Conservation (phyloP, 768 basidiomycete genomes). For the Lactarius tabidus region DNA sequence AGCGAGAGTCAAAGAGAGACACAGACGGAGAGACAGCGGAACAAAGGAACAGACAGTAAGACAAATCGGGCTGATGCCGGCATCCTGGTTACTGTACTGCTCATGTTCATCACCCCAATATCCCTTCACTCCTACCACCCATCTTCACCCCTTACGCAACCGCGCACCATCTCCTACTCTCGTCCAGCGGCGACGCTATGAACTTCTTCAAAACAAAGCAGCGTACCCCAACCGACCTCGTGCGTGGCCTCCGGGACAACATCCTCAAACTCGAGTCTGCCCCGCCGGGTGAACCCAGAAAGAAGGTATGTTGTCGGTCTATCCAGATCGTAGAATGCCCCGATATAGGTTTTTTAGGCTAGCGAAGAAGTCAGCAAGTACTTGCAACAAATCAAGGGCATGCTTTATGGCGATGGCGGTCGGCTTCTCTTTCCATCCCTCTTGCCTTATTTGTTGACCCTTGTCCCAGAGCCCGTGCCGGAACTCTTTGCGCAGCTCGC, state of each 20-base stretch:
- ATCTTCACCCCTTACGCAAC: background rate
- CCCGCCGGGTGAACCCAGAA: constrained; percentile 70
- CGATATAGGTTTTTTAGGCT: constrained; percentile 46
- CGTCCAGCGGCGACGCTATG: constrained; percentile 43
- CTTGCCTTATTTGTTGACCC: constrained; percentile 8
- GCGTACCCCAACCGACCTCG: constrained; percentile 83
- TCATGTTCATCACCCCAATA: constrained; percentile 12
- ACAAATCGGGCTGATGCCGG: constrained; percentile 24
- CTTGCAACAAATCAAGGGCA: constrained; percentile 83
- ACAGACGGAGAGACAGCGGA: background rate
- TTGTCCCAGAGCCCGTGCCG: constrained; percentile 64
- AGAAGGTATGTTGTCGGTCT: constrained; percentile 56
- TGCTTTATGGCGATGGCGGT: constrained; percentile 89
- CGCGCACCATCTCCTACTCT: background rate
- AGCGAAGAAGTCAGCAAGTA: constrained; percentile 87
- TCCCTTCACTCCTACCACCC: background rate
- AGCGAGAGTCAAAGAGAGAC: background rate
- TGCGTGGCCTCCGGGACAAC: constrained; percentile 74
- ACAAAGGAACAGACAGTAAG: background rate
- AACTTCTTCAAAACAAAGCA: constrained; percentile 96
- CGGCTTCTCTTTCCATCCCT: constrained; percentile 27
- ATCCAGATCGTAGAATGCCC: background rate
- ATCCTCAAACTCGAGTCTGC: constrained; percentile 72
- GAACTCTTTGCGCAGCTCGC: constrained; percentile 92
- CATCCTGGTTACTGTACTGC: background rate